A percentile compares a stretch with the other conserved stretches of the same genome.
Evolutionary conservation across 2,329 filamentous ascomycete species (phyloP).

Genomic region (Botrytis deweyae): DNA sequence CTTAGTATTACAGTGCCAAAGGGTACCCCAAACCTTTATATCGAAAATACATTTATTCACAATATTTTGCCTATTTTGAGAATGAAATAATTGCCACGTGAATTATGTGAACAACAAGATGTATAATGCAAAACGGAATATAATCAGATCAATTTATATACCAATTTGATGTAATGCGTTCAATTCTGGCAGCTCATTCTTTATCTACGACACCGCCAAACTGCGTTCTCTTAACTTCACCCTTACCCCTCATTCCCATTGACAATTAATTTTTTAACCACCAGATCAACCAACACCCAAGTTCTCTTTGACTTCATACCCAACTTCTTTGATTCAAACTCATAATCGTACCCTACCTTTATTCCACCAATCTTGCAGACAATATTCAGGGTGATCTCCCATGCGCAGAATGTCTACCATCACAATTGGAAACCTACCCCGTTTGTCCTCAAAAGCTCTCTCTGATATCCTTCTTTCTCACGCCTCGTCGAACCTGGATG

Average conservation of each 20-base stretch:
- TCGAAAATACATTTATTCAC: background rate
- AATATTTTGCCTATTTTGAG: too few relatives aligned
- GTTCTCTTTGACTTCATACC: background rate
- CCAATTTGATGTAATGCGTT: background rate
- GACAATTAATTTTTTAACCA: background rate
- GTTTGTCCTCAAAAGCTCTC: constrained; percentile 36
- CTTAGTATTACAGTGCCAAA: background rate
- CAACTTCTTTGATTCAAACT: background rate
- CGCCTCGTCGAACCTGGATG: constrained; percentile 33
- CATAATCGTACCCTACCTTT: background rate
- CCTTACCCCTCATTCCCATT: background rate
- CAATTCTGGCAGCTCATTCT: background rate
- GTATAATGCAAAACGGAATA: background rate
- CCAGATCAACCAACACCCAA: background rate
- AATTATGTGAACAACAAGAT: background rate
- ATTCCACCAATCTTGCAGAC: background rate
- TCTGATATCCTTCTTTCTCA: constrained; percentile 36
- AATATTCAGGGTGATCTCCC: background rate
- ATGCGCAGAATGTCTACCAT: constrained; percentile 31
- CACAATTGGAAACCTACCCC: constrained; percentile 35
- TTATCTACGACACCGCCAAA: background rate
- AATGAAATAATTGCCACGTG: too few relatives aligned
- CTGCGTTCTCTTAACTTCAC: too few relatives aligned
- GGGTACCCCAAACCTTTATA: background rate
- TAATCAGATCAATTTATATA: background rate